Base-by-base conservation (phyloP, 345 rosid genomes). In the Anastatica hierochuntica region DNA sequence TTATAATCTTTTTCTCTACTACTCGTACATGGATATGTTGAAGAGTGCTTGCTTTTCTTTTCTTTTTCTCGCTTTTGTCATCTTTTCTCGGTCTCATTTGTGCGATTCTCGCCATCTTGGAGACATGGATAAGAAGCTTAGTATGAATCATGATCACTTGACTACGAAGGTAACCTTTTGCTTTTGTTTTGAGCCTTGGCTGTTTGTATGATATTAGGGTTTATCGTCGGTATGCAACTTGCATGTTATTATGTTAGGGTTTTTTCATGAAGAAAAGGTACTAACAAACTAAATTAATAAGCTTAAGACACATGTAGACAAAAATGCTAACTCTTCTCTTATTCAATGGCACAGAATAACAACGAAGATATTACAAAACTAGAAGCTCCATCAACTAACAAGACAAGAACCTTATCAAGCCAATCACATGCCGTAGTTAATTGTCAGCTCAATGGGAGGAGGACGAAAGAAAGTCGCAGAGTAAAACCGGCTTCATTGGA, bases 21-120 rank as follows among this genome's bases (percentile, higher is more conserved):
- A 53, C 18, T 50, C n/a, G n/a, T n/a, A n/a, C n/a, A 31, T 52
- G 21, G 44, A 53, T 59, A 37, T 38, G 60, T 39, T 66, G 60
- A 66, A 49, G 47, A 52, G 29, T 52, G 40, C 66, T 55, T 63
- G 66, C 65, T 36, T 53, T 31, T 65, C 13, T 45, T 36, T 54
- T 46, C 39, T 78, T 64, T 67, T 80, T 26, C 48, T 77, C 31
- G 55, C 48, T 16, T 50, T 64, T 66, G 8, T 78, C 5, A 58
- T 66, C 57, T 19, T 78, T 38, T 61, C 70, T 58, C 38, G 76
- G 34, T 63, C 68, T 69, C 74, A 55, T 49, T 70, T 74, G 68
- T 75, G 79, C 43, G 57, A 64, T 42, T 78, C 77, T 37, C 83
- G 85, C 48, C 70, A 41, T 63, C 74, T 78, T 35, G 69, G 50